Base-by-base conservation (phyloP, 2,329 filamentous ascomycete genomes). In the Pseudogymnoascus sp. region DNA sequence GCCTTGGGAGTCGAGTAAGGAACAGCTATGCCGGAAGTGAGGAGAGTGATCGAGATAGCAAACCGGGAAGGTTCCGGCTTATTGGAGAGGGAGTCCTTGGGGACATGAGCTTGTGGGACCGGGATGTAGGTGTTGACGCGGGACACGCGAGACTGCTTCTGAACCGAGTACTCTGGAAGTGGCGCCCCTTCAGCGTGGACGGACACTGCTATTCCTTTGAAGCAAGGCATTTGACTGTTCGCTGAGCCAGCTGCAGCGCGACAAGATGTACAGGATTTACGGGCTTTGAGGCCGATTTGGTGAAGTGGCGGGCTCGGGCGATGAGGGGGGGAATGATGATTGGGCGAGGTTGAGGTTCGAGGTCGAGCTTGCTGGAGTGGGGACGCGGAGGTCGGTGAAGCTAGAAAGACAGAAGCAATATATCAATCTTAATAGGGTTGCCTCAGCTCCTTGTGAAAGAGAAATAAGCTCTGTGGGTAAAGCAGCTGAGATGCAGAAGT, bases 151-250 rank as follows among this genome's bases (percentile, higher is more conserved):
- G 91, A 92, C 77, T 97, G 91, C 75, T 92, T 95, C 79, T 97
- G 93, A 70, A 97, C 89, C 72, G 93, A 93, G 79, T 96, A 88
- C 78, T 99, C 95, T 66, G 92, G 82, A 68, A 99, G 86, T 68
- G 95, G 93, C 70, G 91, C 80, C 67, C 82, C 83, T 74, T 87
- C 87, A 64, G 86, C 84, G 79, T 99, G 95, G 76, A 97, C 96
- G 83, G 91, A 96, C 75, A 97, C 93, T 72, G 95, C 93, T 79
- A 99, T 92, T 78, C 95, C 95, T 82, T 97, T 96, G 81, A 97
- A 99, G 86, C 93, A 97, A 80, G 95, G 95, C 95, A 90, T 90
- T 69, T 68, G 50, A 29, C 50, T 33, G 61, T 56, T 56, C n/a
- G 50, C 50, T 56, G 3, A 21, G 50, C 29, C 50, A 56, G 50